Conservation (phyloP, 108 stramenopile species). For the Craspedostauros australis region DNA sequence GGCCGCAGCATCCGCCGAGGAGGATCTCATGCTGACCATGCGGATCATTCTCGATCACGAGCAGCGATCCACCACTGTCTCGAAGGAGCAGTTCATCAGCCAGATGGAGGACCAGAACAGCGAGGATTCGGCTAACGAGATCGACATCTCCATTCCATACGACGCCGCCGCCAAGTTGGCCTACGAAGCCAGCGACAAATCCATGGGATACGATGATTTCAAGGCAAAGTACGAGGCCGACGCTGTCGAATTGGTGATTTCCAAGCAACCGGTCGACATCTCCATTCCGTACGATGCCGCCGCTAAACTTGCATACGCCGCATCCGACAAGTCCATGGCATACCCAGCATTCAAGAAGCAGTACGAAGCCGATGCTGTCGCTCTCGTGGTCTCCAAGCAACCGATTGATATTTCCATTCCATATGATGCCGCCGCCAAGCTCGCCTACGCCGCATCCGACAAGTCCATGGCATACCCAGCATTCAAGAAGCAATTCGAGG, state of each 20-base stretch:
- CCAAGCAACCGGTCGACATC: slow-evolving; percentile 29
- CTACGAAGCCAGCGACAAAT: slow-evolving; percentile 33
- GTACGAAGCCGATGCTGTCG: slow-evolving; percentile 24
- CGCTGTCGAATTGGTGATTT: slow-evolving; percentile 22
- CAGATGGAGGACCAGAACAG: slow-evolving; percentile 26
- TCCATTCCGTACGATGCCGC: slow-evolving; percentile 31
- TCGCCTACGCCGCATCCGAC: slow-evolving; percentile 29
- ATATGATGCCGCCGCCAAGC: slow-evolving; percentile 29
- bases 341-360: slow-evolving; percentile 21
- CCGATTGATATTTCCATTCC: slow-evolving; percentile 25
- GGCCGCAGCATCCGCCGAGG: slow-evolving; percentile 34
- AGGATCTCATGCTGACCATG: slow-evolving; percentile 44
- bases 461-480: slow-evolving; percentile 20
- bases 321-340: slow-evolving; percentile 19
- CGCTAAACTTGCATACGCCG: slow-evolving; percentile 30
- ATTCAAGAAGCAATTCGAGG: slow-evolving; percentile 23
- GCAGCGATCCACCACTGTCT: slow-evolving; percentile 28
- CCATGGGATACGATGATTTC: slow-evolving; percentile 29
- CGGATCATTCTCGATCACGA: slow-evolving; percentile 44
- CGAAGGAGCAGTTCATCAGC: slow-evolving; percentile 34
- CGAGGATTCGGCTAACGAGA: too few relatives aligned
- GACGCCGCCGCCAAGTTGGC: slow-evolving; percentile 35
- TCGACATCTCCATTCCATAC: slow-evolving; percentile 38
- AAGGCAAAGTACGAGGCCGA: slow-evolving; percentile 29
- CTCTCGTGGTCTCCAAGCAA: slow-evolving; percentile 25